Percentiles rank a stretch among this genome's conserved stretches.
These are phyloP conservation scores for Euphorbia corollata DNA, from an alignment of 441 rosid species.

Conservation along the genomic window DNA sequence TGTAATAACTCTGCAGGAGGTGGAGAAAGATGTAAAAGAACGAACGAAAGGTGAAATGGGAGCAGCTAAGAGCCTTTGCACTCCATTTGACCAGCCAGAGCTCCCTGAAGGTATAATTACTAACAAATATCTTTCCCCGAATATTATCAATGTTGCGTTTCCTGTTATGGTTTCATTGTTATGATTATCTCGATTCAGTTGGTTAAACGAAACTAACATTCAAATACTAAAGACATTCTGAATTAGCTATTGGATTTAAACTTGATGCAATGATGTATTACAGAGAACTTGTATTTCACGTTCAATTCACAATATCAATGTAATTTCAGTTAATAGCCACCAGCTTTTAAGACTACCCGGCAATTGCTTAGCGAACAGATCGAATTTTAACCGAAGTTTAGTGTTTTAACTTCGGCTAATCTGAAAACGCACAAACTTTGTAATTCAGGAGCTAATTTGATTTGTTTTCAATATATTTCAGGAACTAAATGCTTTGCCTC, in stretches of 20 bases:
- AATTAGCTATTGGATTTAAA: too few relatives aligned
- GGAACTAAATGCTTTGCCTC: constrained; percentile 5
- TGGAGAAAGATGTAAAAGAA: constrained; percentile 83
- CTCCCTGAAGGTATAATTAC: constrained; percentile 69
- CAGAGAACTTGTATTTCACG: too few relatives aligned
- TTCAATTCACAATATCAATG: too few relatives aligned
- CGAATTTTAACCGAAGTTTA: too few relatives aligned
- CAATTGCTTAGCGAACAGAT: not conserved
- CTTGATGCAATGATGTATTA: too few relatives aligned
- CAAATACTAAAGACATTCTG: too few relatives aligned
- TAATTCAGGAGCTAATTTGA: not conserved
- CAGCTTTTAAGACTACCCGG: too few relatives aligned
- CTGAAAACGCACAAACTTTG: not conserved
- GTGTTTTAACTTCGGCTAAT: not conserved
- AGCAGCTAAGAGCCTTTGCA: constrained; percentile 88
- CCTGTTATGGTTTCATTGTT: not conserved
- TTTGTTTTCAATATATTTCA: not conserved
- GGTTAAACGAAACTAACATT: not conserved
- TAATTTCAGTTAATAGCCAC: too few relatives aligned
- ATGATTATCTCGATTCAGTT: not conserved
- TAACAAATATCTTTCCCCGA: not conserved
- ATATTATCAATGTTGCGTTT: not conserved
- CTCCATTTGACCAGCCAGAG: constrained; percentile 95
- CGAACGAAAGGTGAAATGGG: constrained; percentile 90
- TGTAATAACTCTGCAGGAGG: constrained; percentile 45